Base-by-base conservation (phyloP, 2,329 filamentous ascomycete genomes). In the Cladophialophora immunda region DNA sequence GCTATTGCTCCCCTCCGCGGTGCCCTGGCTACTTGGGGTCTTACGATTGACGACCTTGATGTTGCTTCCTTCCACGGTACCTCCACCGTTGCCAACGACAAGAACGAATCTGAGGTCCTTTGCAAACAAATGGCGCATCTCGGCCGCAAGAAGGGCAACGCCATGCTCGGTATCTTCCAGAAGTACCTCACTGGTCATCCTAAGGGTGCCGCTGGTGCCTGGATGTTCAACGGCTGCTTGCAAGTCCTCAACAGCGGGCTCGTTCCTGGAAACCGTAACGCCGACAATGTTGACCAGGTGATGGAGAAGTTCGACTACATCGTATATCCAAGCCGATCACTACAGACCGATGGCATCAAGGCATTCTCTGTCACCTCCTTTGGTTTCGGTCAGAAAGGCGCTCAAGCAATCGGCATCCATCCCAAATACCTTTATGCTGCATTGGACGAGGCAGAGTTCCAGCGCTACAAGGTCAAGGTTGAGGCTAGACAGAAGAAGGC, bases 271-370 rank as follows among this genome's bases (percentile, higher is more conserved):
- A 99, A 99, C 84, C 91, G 94, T 76, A 99, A 99, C 75, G 95
- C 95, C 59, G 95, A 99, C 84, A 99, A 99, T 73, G 89, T 99
- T 63, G 95, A 99, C 78, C 89, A 94, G 78, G 86, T 94, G 73
- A 96, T 99, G 92, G 94, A 98, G 86, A 88, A 97, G 79, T 99
- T 95, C 74, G 95, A 99, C 79, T 92, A 97, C 83, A 97, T 99
- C 73, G 92, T 98, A 71, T 99, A 97, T 82, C 95, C 95, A 55
- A 97, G 92, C 82, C 92, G 92, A 75, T 92, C 89, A 79, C 94
- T 99, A 74, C 95, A 99, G 84, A 99, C 95, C 7, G 95, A 99
- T 76, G 95, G 95, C 70, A 86, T 99, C 85, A 99, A 98, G 84
- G 96, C 95, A 15, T 98, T 99, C 87, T 97, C 93, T 0, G 93